Conservation (phyloP, 129 eudicot genomes). For the Solidago caesia region DNA sequence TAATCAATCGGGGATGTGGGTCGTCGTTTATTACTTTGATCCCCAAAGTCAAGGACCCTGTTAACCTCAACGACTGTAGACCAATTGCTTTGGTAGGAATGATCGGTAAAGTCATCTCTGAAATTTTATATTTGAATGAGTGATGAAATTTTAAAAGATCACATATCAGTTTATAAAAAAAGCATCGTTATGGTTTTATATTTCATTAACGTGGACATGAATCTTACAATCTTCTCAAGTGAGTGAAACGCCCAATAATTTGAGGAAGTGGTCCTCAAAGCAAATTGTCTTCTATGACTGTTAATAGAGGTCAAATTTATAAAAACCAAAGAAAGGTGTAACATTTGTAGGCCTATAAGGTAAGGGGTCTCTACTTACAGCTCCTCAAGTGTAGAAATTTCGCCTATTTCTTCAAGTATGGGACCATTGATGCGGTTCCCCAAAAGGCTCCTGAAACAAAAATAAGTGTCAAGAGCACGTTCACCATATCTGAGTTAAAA, state of each 20-base stretch:
- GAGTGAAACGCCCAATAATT: conserved; percentile 25
- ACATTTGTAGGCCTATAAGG: background rate
- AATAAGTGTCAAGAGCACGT: background rate
- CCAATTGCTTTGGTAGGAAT: no score
- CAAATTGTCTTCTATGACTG: conserved; percentile 30
- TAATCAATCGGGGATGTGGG: no score
- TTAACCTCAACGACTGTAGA: no score
- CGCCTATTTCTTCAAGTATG: conserved; percentile 72
- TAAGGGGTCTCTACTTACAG: conserved; percentile 50
- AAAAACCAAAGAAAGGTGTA: background rate
- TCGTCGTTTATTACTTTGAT: no score
- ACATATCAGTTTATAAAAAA: no score
- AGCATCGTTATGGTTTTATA: no score
- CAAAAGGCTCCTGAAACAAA: conserved; percentile 53
- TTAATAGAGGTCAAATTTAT: conserved; percentile 8
- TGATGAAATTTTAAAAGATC: no score
- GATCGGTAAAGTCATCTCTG: no score
- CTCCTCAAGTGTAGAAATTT: conserved; percentile 62
- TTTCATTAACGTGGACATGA: background rate
- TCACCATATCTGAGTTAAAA: conserved; percentile 19
- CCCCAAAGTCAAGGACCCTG: no score
- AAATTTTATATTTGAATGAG: no score
- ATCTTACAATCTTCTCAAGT: conserved; percentile 33
- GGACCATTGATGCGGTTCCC: conserved; percentile 73
- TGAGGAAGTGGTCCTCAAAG: conserved; percentile 29